These are phyloP conservation scores for Yarrowia osloensis DNA, from an alignment of 805 yeast genomes.

Conservation along the genomic window DNA sequence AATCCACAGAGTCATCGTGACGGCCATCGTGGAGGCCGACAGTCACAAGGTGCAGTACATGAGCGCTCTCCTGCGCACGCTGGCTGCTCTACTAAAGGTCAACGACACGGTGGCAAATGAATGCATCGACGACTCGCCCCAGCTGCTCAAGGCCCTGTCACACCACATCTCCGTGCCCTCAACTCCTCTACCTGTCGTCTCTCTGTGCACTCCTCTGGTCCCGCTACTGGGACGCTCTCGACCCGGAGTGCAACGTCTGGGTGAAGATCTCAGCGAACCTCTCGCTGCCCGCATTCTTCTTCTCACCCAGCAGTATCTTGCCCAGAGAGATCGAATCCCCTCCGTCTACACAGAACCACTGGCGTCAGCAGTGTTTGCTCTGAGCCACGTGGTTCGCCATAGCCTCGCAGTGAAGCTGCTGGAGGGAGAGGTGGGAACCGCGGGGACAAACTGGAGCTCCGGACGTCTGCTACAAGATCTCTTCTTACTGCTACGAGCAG, in stretches of 20 bases:
- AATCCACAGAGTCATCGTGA: constrained; percentile 8
- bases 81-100: constrained; percentile 15
- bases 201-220: constrained; percentile 30
- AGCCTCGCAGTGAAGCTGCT: constrained; percentile 19
- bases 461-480: constrained; percentile 34
- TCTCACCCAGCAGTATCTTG: constrained; percentile 33
- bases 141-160: constrained; percentile 18
- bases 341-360: constrained; percentile 27
- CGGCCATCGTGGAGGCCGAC: constrained; percentile 33
- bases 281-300: constrained; percentile 33
- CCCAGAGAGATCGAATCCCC: constrained; percentile 16
- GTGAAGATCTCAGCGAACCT: constrained; percentile 32
- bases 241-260: constrained; percentile 7
- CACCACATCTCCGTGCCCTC: constrained; percentile 29
- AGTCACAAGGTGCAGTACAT: constrained; percentile 32
- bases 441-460: constrained; percentile 27
- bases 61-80: constrained; percentile 28
- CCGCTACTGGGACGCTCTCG: constrained; percentile 23
- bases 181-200: constrained; percentile 32
- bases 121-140: constrained; percentile 18
- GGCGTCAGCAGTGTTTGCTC: constrained; percentile 36
- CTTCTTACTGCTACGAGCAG: constrained; percentile 33
- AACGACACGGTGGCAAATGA: constrained; percentile 32
- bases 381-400: constrained; percentile 36
- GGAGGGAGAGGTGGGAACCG: constrained; percentile 29